Conservation (phyloP, 768 basidiomycete species). For the Mycena leptocephala region DNA sequence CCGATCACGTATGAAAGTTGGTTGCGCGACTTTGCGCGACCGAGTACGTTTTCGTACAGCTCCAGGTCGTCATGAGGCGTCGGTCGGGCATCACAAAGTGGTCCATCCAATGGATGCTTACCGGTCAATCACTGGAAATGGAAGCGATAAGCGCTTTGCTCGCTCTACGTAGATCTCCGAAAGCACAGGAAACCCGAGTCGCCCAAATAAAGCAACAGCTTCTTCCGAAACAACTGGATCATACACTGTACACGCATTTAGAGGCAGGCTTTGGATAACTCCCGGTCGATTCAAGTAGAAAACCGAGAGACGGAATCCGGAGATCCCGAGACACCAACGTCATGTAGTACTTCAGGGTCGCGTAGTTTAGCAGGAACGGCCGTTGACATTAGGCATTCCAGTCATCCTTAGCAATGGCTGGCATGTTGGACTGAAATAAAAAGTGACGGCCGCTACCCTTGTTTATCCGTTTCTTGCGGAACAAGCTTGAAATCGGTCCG, state of each 20-base stretch:
- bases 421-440: slow-evolving; percentile 58
- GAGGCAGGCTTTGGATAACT: slow-evolving; percentile 5
- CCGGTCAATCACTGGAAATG: slow-evolving; percentile 50
- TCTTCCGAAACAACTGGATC: slow-evolving; percentile 84
- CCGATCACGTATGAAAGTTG: slow-evolving; percentile 62
- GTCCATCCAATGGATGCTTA: slow-evolving; percentile 50
- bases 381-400: slow-evolving; percentile 74
- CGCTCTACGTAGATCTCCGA: slow-evolving; percentile 68
- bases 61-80: slow-evolving; percentile 88
- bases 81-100: background rate
- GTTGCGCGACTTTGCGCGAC: slow-evolving; percentile 55
- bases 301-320: no score
- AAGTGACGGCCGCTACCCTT: slow-evolving; percentile 54
- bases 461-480: slow-evolving; percentile 68
- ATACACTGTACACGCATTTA: slow-evolving; percentile 64
- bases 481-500: slow-evolving; percentile 64
- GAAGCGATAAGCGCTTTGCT: slow-evolving; percentile 43
- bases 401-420: slow-evolving; percentile 60
- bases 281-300: slow-evolving; percentile 69
- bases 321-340: no score
- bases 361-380: slow-evolving; percentile 53
- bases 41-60: slow-evolving; percentile 78
- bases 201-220: slow-evolving; percentile 68
- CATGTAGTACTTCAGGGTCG: slow-evolving; percentile 11
- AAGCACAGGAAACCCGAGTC: slow-evolving; percentile 56